These are phyloP conservation scores for Fusarium devonianum DNA, from an alignment of 2,329 filamentous ascomycete species.

Conservation along the genomic window DNA sequence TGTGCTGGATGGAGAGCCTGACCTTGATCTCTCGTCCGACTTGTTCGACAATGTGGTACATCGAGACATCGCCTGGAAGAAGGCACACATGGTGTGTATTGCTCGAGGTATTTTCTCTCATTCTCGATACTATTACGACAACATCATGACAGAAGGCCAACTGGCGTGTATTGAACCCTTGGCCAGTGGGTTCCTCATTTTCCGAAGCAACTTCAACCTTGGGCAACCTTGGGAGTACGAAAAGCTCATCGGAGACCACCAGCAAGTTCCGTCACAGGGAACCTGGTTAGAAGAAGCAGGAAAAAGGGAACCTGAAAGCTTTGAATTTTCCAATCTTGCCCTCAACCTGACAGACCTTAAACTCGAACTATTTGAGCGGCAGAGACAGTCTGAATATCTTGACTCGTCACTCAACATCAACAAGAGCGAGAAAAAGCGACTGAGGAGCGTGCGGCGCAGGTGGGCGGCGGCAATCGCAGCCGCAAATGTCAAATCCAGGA, in stretches of 20 bases:
- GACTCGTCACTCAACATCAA: not conserved
- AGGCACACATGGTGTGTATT: not conserved
- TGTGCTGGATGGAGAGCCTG: constrained; percentile 1
- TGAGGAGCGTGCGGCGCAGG: not conserved
- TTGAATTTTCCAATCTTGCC: not conserved
- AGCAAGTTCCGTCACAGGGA: not conserved
- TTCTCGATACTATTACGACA: not conserved
- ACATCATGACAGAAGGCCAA: not conserved
- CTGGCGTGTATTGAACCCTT: not conserved
- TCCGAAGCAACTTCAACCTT: constrained; percentile 12
- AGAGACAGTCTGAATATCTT: constrained; percentile 1
- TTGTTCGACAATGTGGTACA: not conserved
- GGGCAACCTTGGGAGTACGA: constrained; percentile 1
- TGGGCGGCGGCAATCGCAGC: no score
- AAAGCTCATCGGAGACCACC: not conserved
- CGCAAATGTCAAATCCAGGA: not conserved
- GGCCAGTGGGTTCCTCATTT: not conserved
- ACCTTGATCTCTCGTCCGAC: not conserved
- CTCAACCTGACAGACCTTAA: not conserved
- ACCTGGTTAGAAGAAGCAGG: not conserved
- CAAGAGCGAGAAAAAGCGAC: constrained; percentile 2
- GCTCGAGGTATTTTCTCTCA: not conserved
- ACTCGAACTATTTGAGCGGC: not conserved
- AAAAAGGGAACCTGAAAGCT: not conserved
- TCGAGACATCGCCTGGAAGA: not conserved